phyloP scores from a whole-genome alignment of 495 filamentous ascomycete species.

The Cercophora sp. region DNA sequence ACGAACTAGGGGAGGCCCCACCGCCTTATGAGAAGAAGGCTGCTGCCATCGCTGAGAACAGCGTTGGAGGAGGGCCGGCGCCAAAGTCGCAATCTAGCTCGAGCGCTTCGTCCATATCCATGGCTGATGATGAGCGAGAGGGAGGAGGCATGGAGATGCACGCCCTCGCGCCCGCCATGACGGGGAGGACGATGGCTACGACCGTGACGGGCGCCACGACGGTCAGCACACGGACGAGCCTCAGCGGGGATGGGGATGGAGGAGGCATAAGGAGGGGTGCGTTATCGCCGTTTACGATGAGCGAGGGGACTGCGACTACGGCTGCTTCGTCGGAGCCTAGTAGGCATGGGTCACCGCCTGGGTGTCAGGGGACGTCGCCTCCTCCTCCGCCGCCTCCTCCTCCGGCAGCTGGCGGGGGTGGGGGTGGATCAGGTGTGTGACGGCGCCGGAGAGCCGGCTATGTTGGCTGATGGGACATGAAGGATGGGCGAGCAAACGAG shows the following conservation, averaged over 20 bases:
- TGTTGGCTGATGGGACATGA: too few relatives aligned
- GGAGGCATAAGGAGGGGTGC: background rate
- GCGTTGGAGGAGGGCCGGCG: background rate
- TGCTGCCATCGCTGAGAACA: background rate
- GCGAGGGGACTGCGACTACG: background rate
- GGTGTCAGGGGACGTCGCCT: background rate
- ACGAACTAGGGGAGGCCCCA: conserved; percentile 56
- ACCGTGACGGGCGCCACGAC: background rate
- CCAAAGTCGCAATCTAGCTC: background rate
- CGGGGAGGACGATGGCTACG: background rate
- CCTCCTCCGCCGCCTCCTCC: too few relatives aligned
- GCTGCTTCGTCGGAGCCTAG: background rate
- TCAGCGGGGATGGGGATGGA: background rate
- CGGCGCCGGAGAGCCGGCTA: too few relatives aligned
- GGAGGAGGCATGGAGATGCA: conserved; percentile 3
- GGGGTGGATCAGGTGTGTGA: too few relatives aligned
- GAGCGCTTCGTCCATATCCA: background rate
- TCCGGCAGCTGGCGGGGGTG: too few relatives aligned
- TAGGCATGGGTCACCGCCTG: background rate
- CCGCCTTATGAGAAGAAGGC: conserved; percentile 44
- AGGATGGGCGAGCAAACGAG: too few relatives aligned
- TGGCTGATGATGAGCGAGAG: background rate
- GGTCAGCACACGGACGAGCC: background rate
- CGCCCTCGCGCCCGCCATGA: background rate
- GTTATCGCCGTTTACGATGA: background rate